Evolutionary conservation across 352 stramenopile species (phyloP).

Genomic region (Pythium pectinolyticum): DNA sequence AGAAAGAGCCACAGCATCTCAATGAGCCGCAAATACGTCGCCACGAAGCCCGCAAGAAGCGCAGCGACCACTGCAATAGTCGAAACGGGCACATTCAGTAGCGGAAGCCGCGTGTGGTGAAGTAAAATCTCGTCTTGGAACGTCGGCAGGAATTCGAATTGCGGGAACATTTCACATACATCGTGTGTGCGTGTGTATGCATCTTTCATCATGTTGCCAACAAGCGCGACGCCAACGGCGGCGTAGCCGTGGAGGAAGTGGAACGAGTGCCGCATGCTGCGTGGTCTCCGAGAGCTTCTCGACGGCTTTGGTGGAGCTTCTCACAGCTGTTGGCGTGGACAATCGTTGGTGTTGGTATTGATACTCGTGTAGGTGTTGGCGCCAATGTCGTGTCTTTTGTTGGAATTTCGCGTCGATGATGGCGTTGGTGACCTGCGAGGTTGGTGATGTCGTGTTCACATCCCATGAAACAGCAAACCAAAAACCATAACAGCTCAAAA

Average conservation of each 20-base stretch:
- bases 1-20: constrained; percentile 48
- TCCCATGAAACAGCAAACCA: constrained; percentile 3
- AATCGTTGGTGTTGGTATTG: constrained; percentile 1
- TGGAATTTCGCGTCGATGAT: not conserved
- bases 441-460: constrained; percentile 9
- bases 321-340: constrained; percentile 4
- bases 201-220: constrained; percentile 48
- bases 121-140: constrained; percentile 55
- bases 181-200: constrained; percentile 38
- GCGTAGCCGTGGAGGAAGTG: constrained; percentile 51
- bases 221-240: constrained; percentile 37
- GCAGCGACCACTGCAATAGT: constrained; percentile 46
- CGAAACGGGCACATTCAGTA: constrained; percentile 38
- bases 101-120: constrained; percentile 56
- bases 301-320: constrained; percentile 2
- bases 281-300: not conserved
- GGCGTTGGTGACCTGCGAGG: constrained; percentile 10
- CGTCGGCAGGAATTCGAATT: constrained; percentile 61
- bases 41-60: constrained; percentile 35
- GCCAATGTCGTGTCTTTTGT: constrained; percentile 9
- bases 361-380: not conserved
- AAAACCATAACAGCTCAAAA: not conserved
- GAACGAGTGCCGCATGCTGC: constrained; percentile 14
- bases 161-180: constrained; percentile 64
- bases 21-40: constrained; percentile 38